Conservation (phyloP, 129 eudicot species). For the Flaveria trinervia region DNA sequence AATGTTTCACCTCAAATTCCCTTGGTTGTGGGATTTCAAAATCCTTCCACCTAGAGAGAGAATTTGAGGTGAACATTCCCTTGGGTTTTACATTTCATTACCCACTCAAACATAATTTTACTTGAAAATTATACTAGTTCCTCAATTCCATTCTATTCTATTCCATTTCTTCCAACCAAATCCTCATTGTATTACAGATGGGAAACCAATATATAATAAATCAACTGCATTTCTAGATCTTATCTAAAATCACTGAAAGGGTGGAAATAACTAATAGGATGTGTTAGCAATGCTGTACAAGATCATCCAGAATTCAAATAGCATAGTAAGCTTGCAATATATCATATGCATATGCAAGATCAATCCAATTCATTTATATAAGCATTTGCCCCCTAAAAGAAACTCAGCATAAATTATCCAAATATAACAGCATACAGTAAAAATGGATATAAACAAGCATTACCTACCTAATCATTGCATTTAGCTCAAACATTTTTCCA, state of each 20-base stretch:
- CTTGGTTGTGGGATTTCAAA: no score
- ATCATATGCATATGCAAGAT: not conserved
- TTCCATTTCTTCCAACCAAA: no score
- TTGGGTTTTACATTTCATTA: no score
- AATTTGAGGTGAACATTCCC: no score
- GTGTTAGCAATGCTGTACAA: not conserved
- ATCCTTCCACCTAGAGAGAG: no score
- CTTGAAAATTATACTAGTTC: no score
- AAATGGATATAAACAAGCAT: not conserved
- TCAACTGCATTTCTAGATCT: constrained; percentile 7
- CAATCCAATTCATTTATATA: not conserved
- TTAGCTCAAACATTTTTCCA: constrained; percentile 64
- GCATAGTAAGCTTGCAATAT: constrained; percentile 15
- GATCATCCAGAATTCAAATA: not conserved
- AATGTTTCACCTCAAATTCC: no score
- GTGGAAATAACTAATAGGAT: not conserved
- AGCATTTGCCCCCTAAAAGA: constrained; percentile 1
- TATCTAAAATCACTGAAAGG: constrained; percentile 1
- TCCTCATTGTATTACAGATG: not conserved
- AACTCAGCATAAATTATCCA: not conserved
- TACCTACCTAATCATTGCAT: constrained; percentile 59
- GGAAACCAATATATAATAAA: constrained; percentile 19
- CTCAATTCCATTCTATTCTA: no score
- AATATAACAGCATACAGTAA: constrained; percentile 2
- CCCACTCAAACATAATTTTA: no score